Base-by-base conservation (phyloP, 129 eudicot genomes). In the Ambrosia trifida region DNA sequence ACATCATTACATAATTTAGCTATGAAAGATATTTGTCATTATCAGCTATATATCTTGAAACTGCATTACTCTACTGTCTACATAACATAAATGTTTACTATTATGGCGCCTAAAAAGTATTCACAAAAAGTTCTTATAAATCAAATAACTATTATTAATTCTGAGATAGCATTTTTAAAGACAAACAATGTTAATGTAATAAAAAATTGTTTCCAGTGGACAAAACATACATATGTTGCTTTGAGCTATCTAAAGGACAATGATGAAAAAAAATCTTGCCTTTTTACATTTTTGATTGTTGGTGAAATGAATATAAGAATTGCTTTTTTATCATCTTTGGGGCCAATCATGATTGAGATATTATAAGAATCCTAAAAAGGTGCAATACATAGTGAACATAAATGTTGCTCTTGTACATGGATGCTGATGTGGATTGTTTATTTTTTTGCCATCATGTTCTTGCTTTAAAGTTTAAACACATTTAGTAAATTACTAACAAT, bases 281-380 rank as follows among this genome's bases (percentile, higher is more conserved):
- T 73, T 44, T 47, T 73, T 13, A 35, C 45, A 71, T 46, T 11
- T 11, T 31, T 57, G 43, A 30, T 12, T 61, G 14, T n/a, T 4
- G 18, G 45, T 20, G 19, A 13, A 44, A 11, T 43, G 31, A 63
- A 10, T 74, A 52, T 14, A 54, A 65, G 57, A 65, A 31, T 5
- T 18, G 46, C 44, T 28, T 66, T 75, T 40, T 17, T 54, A 41
- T 66, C 40, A n/a, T 75, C 40, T 67, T 18, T 58, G 47, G 73
- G 73, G 32, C 38, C 47, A 54, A 30, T 40, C 47, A 66, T 76
- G 74, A 76, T 67, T 76, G 74, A 46, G 40, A 35, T 57, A 58
- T 76, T 10, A 76, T 68, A 56, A 18, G 68, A 56, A 32, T 31
- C 67, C 13, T 46, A 62, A 73, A 73, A 73, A 63, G 11, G 30